phyloP scores from a whole-genome alignment of 768 basidiomycete genomes.

The Nidularia pulvinata region DNA sequence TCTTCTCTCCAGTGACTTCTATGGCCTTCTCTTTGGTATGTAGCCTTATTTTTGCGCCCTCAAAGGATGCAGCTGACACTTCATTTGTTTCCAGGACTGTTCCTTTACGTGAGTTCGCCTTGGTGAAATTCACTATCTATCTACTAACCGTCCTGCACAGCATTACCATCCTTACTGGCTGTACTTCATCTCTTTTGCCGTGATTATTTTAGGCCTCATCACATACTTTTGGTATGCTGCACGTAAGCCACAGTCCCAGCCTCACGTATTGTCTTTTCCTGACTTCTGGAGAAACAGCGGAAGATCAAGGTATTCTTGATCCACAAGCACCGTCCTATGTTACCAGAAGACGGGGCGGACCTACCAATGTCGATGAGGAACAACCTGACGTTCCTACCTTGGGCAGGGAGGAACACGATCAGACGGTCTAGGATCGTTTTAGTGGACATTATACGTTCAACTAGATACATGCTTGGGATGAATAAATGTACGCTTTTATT shows the following conservation, averaged over 20 bases:
- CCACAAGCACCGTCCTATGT: conserved; percentile 16
- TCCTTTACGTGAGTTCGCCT: conserved; percentile 42
- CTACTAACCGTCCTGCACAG: conserved; percentile 31
- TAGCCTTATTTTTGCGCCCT: conserved; percentile 13
- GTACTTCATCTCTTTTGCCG: conserved; percentile 78
- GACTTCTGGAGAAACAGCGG: conserved; percentile 8
- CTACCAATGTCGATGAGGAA: not conserved
- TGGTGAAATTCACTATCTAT: not conserved
- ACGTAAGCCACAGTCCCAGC: conserved; percentile 47
- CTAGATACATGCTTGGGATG: too few species aligned
- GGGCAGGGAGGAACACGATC: too few species aligned
- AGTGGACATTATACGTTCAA: too few species aligned
- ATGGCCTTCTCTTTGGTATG: conserved; percentile 75
- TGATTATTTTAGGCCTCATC: conserved; percentile 73
- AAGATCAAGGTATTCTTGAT: conserved; percentile 17
- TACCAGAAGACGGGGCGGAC: conserved; percentile 9
- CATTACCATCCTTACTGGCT: conserved; percentile 87
- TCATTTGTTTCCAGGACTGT: conserved; percentile 31
- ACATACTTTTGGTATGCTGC: conserved; percentile 87
- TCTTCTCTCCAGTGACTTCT: conserved; percentile 87
- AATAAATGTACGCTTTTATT: too few species aligned
- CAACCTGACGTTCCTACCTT: too few species aligned
- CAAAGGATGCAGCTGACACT: not conserved
- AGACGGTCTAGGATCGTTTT: too few species aligned
- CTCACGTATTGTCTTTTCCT: not conserved